Percentiles rank a stretch among this genome's conserved stretches.
phyloP scores from a whole-genome alignment of 306 rosid genomes.

The Boehmeria nivea region DNA sequence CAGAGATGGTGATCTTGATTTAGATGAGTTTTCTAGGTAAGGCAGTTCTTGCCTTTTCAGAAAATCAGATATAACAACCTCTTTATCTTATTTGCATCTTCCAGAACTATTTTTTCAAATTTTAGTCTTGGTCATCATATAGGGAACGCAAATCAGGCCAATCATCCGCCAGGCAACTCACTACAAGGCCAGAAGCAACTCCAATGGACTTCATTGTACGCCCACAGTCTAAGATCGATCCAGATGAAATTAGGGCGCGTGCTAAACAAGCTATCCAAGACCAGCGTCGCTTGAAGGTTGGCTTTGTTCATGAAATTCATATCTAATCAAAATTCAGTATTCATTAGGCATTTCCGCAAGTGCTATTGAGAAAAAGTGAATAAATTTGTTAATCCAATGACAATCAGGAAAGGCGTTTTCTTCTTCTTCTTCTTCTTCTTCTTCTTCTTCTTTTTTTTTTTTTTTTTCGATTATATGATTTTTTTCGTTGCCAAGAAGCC shows the following conservation, averaged over 20 bases:
- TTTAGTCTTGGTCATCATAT: conserved; percentile 14
- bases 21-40: conserved; percentile 86
- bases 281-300: conserved; percentile 88
- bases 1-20: conserved; percentile 89
- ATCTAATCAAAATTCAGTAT: background rate
- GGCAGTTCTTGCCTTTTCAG: background rate
- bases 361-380: background rate
- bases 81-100: background rate
- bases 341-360: background rate
- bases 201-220: conserved; percentile 93
- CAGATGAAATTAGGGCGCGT: conserved; percentile 87
- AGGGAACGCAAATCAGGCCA: conserved; percentile 82
- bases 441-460: too few species aligned
- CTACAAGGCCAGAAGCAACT: conserved; percentile 92
- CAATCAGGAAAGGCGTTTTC: too few species aligned
- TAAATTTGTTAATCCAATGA: too few species aligned
- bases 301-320: conserved; percentile 11
- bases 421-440: too few species aligned
- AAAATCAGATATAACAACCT: background rate
- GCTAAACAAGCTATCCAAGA: conserved; percentile 75
- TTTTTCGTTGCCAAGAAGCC: too few species aligned
- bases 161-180: conserved; percentile 72
- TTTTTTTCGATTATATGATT: background rate
- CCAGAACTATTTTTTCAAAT: background rate
- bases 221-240: conserved; percentile 90